Conservation (phyloP, 371 early-diverging fungal genomes). For the Mortierella sp. region DNA sequence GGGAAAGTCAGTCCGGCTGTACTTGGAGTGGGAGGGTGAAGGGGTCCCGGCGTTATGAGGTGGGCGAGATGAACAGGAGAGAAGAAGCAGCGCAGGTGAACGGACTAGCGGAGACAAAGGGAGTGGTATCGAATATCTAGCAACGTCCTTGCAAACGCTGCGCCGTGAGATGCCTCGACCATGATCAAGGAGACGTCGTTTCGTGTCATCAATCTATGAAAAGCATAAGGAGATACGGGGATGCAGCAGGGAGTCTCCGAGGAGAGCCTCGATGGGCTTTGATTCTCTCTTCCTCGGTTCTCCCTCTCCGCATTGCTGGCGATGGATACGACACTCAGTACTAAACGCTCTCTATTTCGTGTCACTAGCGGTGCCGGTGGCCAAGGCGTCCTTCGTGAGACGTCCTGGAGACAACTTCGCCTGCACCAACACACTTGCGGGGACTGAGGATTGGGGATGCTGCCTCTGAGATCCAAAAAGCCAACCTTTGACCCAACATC, state of each 20-base stretch:
- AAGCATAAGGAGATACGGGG: slow-evolving; percentile 8
- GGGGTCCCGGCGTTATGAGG: neutral
- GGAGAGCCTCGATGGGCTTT: neutral
- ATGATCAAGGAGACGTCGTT: slow-evolving; percentile 3
- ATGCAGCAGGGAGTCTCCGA: neutral
- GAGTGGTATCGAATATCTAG: neutral
- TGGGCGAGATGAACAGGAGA: neutral
- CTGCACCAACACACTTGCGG: no score
- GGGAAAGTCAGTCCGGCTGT: slow-evolving; percentile 39
- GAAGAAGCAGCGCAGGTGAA: neutral
- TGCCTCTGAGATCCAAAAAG: no score
- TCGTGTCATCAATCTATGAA: neutral
- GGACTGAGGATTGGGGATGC: no score
- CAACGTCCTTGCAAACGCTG: neutral
- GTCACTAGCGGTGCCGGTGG: no score
- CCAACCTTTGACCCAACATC: no score
- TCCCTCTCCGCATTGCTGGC: slow-evolving; percentile 3
- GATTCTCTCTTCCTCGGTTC: slow-evolving; percentile 6
- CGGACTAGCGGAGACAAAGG: neutral
- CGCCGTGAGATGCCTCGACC: neutral
- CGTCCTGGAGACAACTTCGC: no score
- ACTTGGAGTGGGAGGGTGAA: slow-evolving; percentile 2
- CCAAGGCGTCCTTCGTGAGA: no score
- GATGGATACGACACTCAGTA: no score
- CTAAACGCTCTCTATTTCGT: no score